Evolutionary conservation across 2,329 filamentous ascomycete species (phyloP), one percentile per base, ranked within the genome.

Genomic region (Pseudopyricularia javanii): DNA sequence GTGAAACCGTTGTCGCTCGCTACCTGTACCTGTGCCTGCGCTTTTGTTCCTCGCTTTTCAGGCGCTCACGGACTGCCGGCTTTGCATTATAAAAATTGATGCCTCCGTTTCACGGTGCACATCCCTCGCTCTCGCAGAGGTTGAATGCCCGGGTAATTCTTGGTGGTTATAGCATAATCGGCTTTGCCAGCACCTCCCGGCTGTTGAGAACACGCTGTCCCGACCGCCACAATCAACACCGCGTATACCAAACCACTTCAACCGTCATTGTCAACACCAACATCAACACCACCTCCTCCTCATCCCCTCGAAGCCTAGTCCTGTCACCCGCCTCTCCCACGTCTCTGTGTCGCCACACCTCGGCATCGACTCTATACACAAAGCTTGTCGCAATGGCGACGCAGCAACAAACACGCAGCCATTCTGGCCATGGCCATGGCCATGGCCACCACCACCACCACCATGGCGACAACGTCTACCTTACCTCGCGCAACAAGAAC

Each of bases 381-480:
- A 45, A 45, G 40, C 22, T 45, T 45, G 40, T 45, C 40, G 40
- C 40, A 24, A 45, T 45, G 40, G 40, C 40, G 40, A 50, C 20
- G 33, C 49, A 49, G 28, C 28, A 48, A 40, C 53, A 17, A 35
- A 50, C 17, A 37, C 56, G 59, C 33, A 53, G 54, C 53, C 58
- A 62, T 56, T 59, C 59, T 59, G 57, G 68, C 60, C 37, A 58
- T 56, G 58, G 63, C 64, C 64, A 57, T 59, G 52, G 66, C 67
- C 60, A 57, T 67, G 45, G 65, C 66, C 22, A 83, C 58, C 68
- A 70, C 28, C 78, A 82, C 58, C 82, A 88, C 65, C 86, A 91
- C 62, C 83, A 90, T 64, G 87, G 93, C 67, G 89, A 95, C 69
- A 93, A 88, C 69, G 79, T 82, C 43, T 93, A 89, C 65, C 76